Conservation (phyloP, 805 yeast genomes). For the Barnettozyma salicaria region DNA sequence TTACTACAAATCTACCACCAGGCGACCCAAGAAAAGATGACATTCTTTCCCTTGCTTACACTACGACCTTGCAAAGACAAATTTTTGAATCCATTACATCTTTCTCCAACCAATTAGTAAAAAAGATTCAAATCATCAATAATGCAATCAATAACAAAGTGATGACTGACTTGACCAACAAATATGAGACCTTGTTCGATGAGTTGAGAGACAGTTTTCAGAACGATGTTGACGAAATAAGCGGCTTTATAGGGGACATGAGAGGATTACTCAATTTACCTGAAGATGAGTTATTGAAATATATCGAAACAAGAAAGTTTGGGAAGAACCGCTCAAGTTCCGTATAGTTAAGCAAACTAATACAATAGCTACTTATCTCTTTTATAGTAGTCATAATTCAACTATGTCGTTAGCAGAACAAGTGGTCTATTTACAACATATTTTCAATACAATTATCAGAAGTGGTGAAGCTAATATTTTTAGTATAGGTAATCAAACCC, state of each 20-base stretch:
- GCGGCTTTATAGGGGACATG: conserved; percentile 30
- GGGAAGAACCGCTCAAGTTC: conserved; percentile 3
- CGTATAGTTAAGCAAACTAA: no score
- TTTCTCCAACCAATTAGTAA: conserved; percentile 31
- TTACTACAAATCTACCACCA: no score
- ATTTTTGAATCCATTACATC: conserved; percentile 29
- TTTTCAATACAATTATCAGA: no score
- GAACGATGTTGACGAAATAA: conserved; percentile 33
- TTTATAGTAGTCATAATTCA: no score
- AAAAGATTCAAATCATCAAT: conserved; percentile 32
- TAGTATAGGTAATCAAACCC: no score
- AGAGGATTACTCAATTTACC: conserved; percentile 31
- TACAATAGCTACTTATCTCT: no score
- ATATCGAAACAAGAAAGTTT: conserved; percentile 25
- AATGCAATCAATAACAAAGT: conserved; percentile 32
- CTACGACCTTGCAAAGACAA: conserved; percentile 32
- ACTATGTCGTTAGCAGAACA: no score
- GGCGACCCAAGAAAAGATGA: conserved; percentile 9
- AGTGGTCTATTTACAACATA: no score
- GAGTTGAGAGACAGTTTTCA: conserved; percentile 31
- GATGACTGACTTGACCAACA: conserved; percentile 29
- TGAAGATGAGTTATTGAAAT: conserved; percentile 28
- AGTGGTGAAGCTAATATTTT: no score
- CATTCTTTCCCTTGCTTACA: conserved; percentile 26
- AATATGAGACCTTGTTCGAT: conserved; percentile 30